phyloP scores from a whole-genome alignment of 2,329 filamentous ascomycete genomes.

The Thyridium curvatum region DNA sequence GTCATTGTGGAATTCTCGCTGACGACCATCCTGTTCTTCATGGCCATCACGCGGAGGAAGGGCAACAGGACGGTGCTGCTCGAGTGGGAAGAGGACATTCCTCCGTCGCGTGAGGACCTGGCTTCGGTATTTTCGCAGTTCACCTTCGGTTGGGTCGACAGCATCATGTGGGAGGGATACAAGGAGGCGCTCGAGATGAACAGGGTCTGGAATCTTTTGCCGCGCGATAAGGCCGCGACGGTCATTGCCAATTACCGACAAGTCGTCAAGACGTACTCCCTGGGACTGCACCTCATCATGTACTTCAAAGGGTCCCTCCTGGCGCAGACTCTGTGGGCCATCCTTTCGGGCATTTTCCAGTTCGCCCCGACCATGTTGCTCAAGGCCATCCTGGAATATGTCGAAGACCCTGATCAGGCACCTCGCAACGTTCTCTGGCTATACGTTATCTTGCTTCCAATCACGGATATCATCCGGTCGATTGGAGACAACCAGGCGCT shows the following conservation, averaged over 20 bases:
- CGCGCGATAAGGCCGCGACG: conserved; percentile 78
- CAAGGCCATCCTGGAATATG: conserved; percentile 86
- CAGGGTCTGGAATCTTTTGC: conserved; percentile 86
- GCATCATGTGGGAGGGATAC: conserved; percentile 85
- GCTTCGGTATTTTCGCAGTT: conserved; percentile 84
- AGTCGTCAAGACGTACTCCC: conserved; percentile 70
- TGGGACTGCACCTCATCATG: conserved; percentile 74
- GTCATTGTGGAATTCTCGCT: conserved; percentile 70
- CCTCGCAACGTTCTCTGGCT: conserved; percentile 91
- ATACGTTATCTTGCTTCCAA: conserved; percentile 83
- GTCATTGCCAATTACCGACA: conserved; percentile 81
- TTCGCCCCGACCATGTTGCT: conserved; percentile 89
- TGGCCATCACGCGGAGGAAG: conserved; percentile 77
- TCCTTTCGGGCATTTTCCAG: conserved; percentile 73
- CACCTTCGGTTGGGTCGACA: conserved; percentile 87
- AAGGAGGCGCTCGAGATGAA: conserved; percentile 74
- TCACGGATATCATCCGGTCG: conserved; percentile 75
- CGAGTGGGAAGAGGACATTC: conserved; percentile 82
- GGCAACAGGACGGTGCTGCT: conserved; percentile 85
- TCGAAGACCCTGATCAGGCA: conserved; percentile 72
- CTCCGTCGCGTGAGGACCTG: conserved; percentile 79
- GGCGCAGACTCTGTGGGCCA: conserved; percentile 73
- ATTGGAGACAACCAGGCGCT: conserved; percentile 79
- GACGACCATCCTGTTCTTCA: conserved; percentile 64
- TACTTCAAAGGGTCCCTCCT: conserved; percentile 77